Percentiles rank a stretch among this genome's conserved stretches.
Conservation (phyloP, 1,139 yeast genomes). For the Kazachstania sp. region DNA sequence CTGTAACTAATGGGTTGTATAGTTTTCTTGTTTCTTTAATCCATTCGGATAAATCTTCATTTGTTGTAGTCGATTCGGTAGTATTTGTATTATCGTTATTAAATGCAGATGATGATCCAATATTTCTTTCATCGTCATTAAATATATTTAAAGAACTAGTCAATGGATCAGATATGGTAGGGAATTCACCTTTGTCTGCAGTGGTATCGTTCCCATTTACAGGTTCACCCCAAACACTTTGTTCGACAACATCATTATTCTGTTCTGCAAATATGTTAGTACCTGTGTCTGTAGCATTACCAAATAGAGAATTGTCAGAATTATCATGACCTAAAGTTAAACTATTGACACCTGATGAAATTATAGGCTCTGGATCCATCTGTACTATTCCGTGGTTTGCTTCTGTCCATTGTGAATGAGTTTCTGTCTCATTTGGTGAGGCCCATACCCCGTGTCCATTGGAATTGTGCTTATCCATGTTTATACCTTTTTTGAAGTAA, state of each 20-base stretch:
- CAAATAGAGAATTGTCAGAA: neutral
- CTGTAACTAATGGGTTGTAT: slow-evolving; percentile 48
- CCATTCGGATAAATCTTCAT: slow-evolving; percentile 21
- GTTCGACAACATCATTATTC: slow-evolving; percentile 6
- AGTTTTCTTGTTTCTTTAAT: slow-evolving; percentile 29
- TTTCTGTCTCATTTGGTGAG: neutral
- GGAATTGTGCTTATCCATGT: neutral
- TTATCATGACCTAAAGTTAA: neutral
- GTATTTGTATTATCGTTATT: neutral
- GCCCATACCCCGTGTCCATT: slow-evolving; percentile 2
- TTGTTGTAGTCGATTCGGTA: neutral
- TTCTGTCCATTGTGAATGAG: neutral
- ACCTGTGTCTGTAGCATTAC: neutral
- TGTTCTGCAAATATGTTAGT: neutral
- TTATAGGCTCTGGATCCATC: neutral
- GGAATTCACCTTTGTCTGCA: neutral
- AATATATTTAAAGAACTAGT: slow-evolving; percentile 4
- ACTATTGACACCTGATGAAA: neutral
- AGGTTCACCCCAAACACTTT: slow-evolving; percentile 14
- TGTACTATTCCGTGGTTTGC: neutral
- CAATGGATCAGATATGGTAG: slow-evolving; percentile 1
- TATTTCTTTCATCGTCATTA: neutral
- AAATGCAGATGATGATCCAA: neutral
- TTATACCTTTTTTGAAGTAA: too few relatives aligned
- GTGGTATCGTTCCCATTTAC: neutral